phyloP scores from a whole-genome alignment of 2,329 filamentous ascomycete species.

The Pseudogymnoascus sp. region DNA sequence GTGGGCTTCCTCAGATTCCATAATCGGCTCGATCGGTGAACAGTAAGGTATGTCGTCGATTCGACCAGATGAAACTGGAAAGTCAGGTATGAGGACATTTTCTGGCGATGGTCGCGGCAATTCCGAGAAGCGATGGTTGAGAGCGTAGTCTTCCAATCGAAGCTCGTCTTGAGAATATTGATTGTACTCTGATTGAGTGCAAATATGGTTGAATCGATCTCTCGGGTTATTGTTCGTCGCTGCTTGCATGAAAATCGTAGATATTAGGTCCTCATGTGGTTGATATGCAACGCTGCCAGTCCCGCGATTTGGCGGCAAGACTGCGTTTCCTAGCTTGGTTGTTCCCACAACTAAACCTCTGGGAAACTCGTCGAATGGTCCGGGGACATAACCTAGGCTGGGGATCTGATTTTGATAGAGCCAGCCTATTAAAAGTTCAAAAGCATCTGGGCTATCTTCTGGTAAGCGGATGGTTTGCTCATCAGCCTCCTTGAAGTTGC shows the following conservation, averaged over 20 bases:
- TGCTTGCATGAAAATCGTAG: neutral
- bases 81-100: neutral
- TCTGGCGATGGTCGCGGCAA: neutral
- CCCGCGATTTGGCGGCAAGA: neutral
- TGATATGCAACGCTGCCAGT: neutral
- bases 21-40: neutral
- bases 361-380: neutral
- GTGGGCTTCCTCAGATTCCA: constrained; percentile 4
- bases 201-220: neutral
- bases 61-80: neutral
- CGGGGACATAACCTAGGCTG: neutral
- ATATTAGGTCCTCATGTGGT: neutral
- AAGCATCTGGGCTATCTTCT: constrained; percentile 17
- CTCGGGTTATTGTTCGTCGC: neutral
- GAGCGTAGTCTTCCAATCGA: constrained; percentile 1
- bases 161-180: neutral
- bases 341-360: neutral
- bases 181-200: neutral
- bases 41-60: neutral
- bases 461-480: constrained; percentile 17
- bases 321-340: neutral
- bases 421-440: constrained; percentile 20
- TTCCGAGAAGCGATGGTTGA: neutral
- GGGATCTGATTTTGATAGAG: constrained; percentile 17
- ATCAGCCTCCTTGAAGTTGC: constrained; percentile 19